A percentile compares a stretch with the other conserved stretches of the same genome.
Conservation (phyloP, 2,329 filamentous ascomycete species). For the Diaporthe citriasiana region DNA sequence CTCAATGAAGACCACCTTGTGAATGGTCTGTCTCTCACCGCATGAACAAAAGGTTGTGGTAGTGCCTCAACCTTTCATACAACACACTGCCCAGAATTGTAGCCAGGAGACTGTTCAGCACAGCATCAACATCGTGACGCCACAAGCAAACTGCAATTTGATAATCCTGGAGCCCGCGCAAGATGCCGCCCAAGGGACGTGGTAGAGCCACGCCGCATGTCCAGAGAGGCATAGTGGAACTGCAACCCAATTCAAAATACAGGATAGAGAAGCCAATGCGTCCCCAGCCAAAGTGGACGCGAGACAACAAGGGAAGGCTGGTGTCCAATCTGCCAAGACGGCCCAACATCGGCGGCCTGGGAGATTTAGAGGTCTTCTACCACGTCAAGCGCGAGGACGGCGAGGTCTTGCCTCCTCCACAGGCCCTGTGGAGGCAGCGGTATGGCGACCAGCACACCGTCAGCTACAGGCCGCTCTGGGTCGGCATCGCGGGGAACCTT, state of each 20-base stretch:
- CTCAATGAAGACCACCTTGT: background rate
- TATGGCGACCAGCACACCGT: background rate
- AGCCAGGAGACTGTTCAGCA: background rate
- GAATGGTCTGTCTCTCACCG: background rate
- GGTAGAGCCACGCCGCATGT: background rate
- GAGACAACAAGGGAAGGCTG: background rate
- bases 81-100: background rate
- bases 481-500: background rate
- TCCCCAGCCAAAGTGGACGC: background rate
- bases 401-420: slow-evolving; percentile 1
- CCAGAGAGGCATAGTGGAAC: background rate
- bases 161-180: background rate
- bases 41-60: background rate
- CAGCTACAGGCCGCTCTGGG: background rate
- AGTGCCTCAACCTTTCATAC: background rate
- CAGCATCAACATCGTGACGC: background rate
- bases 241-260: background rate
- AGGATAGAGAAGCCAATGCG: background rate
- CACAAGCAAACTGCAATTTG: background rate
- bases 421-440: slow-evolving; percentile 17
- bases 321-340: background rate
- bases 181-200: background rate
- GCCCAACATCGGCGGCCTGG: background rate
- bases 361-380: background rate
- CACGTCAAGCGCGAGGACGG: background rate